Conservation (phyloP, 345 rosid genomes). For the Turnera subulata region DNA sequence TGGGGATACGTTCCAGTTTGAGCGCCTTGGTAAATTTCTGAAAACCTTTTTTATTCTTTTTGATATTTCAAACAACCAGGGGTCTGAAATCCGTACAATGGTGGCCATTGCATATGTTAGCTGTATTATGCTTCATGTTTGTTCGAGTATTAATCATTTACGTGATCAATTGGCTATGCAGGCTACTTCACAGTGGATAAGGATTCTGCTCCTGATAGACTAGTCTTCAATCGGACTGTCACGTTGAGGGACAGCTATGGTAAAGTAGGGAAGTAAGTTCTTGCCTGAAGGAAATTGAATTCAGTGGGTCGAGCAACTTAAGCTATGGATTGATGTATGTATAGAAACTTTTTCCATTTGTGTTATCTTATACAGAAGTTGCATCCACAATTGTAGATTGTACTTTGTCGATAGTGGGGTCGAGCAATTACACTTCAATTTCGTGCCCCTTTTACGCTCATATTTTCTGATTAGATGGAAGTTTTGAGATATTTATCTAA, state of each 20-base stretch:
- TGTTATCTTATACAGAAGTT: not conserved
- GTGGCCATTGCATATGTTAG: too few relatives aligned
- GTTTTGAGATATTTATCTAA: too few relatives aligned
- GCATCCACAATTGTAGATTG: not conserved
- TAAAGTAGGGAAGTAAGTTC: constrained; percentile 26
- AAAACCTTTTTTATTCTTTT: not conserved
- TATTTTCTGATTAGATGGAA: too few relatives aligned
- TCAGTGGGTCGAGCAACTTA: not conserved
- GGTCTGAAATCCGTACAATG: too few relatives aligned
- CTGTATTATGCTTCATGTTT: too few relatives aligned
- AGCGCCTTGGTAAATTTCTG: constrained; percentile 68
- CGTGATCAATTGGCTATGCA: constrained; percentile 24
- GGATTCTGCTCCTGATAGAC: constrained; percentile 69
- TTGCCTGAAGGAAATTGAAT: not conserved
- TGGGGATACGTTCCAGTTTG: constrained; percentile 81
- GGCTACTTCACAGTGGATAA: constrained; percentile 79
- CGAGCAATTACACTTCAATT: too few relatives aligned
- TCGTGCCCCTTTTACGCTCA: too few relatives aligned
- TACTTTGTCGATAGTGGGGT: not conserved
- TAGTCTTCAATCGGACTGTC: constrained; percentile 80
- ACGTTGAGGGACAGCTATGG: constrained; percentile 42
- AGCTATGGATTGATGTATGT: not conserved
- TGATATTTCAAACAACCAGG: too few relatives aligned
- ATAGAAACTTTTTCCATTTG: not conserved
- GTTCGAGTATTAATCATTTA: not conserved